Evolutionary conservation across 1,284 basidiomycete genomes (phyloP), one percentile per base, ranked within the genome.

Genomic region (Golubevia pallescens): DNA sequence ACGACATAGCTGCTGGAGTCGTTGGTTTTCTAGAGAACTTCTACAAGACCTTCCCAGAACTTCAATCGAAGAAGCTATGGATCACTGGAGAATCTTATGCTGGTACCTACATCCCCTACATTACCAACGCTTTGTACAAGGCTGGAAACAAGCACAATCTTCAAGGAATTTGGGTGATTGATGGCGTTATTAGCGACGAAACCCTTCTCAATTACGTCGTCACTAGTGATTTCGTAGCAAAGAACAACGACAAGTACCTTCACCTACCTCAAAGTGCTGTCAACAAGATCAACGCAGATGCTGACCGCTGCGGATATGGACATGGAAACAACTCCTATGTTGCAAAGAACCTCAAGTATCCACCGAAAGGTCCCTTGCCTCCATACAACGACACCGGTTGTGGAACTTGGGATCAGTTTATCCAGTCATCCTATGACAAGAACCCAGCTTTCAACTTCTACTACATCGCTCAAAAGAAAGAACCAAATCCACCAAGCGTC

Each of bases 71-170:
- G 62, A 55, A 21, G 28, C 20, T 63, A 23, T 63, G 16, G 32
- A 32, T 63, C 34, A 42, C 56, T 59, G 62, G 21, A 24, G 62
- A 63, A 34, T 23, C 19, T 23, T 63, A 63, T 42, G 61, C 13
- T 20, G 61, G 61, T 38, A n/a, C 14, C 16, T 63, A 63, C 56
- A 57, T 57, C 16, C 42, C 61, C 5, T 19, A 19, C 53, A 57
- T 62, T 21, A n/a, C 34, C 23, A 20, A 28, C 42, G 19, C 38
- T 24, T 16, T 62, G n/a, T 48, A 48, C 42, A 48, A 48, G 42
- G 10, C 3, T 5, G 34, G 34, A 28, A 58, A n/a, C 14, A 38
- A 38, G 34, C 28, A 19, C 52, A 28, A 56, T 21, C 19, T 62
- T 19, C 52, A 56, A 23, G 61, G 61, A 28, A 13, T 19, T 57